Base-by-base conservation (phyloP, 805 yeast species). In the Hanseniaspora taiwanica region DNA sequence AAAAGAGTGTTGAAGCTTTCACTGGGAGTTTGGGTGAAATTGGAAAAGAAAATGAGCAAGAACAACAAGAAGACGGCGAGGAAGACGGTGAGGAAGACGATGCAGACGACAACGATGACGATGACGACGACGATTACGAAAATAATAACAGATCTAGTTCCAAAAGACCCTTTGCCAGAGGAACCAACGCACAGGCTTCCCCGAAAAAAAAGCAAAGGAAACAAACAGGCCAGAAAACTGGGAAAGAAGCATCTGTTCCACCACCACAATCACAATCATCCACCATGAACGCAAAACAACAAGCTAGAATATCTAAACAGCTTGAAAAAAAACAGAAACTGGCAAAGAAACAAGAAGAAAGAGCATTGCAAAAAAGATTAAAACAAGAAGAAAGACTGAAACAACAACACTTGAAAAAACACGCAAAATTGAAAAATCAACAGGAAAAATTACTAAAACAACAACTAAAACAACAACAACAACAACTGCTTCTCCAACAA, bases 371-470 rank as follows among this genome's bases (percentile, higher is more conserved):
- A 5, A 42, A 42, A 18, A 42, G 44, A 42, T 29, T 42, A 37
- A 42, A 42, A 23, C 44, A 38, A 35, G 41, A 47, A 39, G 52
- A 53, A 35, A 53, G 48, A 24, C 43, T 48, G 27, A 53, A 48
- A 44, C 60, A 35, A 47, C 60, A 32, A 52, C 68, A 50, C 48
- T 71, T 54, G 59, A 62, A 48, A 34, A 61, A 63, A 37, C 52
- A 56, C 29, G 58, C 59, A 7, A 55, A 50, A 36, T 64, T 59
- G 37, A 54, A 54, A 37, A 59, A 48, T 39, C 58, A 53, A 36
- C 53, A 56, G 18, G 51, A 52, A 12, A 55, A 45, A 18, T 53
- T 23, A 3, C 16, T 35, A 21, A 35, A 36, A 23, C 16, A 18
- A 19, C 38, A 23, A 24, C 29, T 19, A 37, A 37, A n/a, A 23